Conservation (phyloP, 345 rosid genomes). For the Citrus sp. region DNA sequence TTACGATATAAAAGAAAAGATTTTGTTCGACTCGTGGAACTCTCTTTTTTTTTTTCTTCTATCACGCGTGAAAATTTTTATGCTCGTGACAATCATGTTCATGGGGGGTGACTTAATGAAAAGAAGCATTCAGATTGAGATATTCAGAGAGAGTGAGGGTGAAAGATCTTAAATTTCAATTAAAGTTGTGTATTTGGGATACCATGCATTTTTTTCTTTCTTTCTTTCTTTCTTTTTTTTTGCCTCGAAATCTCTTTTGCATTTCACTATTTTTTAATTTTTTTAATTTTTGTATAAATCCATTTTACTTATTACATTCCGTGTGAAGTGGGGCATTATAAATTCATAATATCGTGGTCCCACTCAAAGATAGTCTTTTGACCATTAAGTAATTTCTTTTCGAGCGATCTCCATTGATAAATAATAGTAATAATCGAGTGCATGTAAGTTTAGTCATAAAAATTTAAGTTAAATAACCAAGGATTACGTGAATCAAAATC, state of each 20-base stretch:
- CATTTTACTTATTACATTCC: background rate
- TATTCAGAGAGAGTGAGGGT: background rate
- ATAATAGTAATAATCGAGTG: too few relatives aligned
- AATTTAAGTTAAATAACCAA: too few relatives aligned
- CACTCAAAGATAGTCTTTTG: conserved; percentile 6
- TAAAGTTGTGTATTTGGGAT: background rate
- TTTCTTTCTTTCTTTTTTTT: background rate
- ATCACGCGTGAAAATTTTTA: background rate
- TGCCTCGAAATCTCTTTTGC: background rate
- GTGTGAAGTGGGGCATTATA: background rate
- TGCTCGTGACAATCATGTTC: background rate
- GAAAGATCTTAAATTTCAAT: background rate
- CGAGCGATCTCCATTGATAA: background rate
- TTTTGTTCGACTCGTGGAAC: background rate
- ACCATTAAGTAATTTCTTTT: background rate
- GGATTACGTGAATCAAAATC: too few relatives aligned
- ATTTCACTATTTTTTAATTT: too few relatives aligned
- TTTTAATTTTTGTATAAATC: too few relatives aligned
- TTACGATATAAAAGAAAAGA: background rate
- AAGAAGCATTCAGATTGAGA: background rate
- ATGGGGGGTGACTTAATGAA: background rate
- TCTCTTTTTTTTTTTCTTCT: background rate
- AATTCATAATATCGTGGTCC: background rate
- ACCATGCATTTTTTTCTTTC: background rate
- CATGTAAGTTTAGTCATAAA: too few relatives aligned